These are phyloP conservation scores for Trichosporon sp. DNA, from an alignment of 1,284 basidiomycete genomes.

Conservation along the genomic window DNA sequence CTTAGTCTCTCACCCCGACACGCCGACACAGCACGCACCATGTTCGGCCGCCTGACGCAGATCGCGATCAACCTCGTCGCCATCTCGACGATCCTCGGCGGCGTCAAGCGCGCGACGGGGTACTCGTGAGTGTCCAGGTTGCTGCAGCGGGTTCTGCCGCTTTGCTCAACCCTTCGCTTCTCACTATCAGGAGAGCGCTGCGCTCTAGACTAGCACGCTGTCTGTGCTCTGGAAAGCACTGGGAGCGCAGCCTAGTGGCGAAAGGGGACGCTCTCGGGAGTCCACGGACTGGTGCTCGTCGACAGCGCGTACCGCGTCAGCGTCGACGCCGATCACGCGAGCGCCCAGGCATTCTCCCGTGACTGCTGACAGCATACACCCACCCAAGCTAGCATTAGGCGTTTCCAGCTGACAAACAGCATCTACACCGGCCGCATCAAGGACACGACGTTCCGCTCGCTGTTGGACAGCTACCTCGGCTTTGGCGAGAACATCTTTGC, in stretches of 20 bases:
- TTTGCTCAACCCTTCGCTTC: background rate
- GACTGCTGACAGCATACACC: too few species aligned
- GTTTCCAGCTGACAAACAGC: conserved; percentile 51
- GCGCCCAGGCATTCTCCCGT: background rate
- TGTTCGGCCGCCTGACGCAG: conserved; percentile 77
- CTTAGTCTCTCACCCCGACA: background rate
- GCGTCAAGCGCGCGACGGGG: conserved; percentile 82
- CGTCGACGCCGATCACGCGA: background rate
- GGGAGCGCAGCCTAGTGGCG: too few species aligned
- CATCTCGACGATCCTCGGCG: conserved; percentile 86
- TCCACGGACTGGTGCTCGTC: too few species aligned
- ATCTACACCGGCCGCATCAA: conserved; percentile 64
- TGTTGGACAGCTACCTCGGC: conserved; percentile 76
- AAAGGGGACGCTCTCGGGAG: too few species aligned
- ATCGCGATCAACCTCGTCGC: conserved; percentile 80
- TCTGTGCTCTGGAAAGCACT: too few species aligned
- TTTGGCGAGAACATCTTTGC: conserved; percentile 87
- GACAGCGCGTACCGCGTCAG: too few species aligned
- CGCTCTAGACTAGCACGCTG: too few species aligned
- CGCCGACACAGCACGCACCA: conserved; percentile 38
- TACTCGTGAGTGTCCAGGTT: conserved; percentile 56
- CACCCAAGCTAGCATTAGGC: too few species aligned
- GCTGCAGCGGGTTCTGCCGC: too few species aligned
- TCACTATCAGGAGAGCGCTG: too few species aligned
- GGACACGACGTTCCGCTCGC: conserved; percentile 66